Percentiles rank a stretch among this genome's conserved stretches.
phyloP scores from a whole-genome alignment of 2,329 filamentous ascomycete species.

The Onygena corvina region DNA sequence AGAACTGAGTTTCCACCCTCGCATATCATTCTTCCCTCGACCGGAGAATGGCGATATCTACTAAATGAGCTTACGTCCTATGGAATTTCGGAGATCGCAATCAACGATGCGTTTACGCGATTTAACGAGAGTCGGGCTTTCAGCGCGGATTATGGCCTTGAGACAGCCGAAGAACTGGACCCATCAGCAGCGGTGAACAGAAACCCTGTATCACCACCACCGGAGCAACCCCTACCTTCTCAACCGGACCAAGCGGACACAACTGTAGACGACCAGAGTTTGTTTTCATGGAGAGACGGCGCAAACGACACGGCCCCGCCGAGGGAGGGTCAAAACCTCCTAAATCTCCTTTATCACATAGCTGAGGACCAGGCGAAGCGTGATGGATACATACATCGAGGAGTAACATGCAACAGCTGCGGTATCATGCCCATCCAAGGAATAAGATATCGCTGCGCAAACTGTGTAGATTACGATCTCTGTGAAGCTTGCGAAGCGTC shows the following conservation, averaged over 20 bases:
- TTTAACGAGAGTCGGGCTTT: constrained; percentile 32
- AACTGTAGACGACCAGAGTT: constrained; percentile 32
- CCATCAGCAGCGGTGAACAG: constrained; percentile 25
- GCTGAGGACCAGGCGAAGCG: constrained; percentile 83
- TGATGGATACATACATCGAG: constrained; percentile 82
- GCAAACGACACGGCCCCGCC: constrained; percentile 32
- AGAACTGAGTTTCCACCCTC: constrained; percentile 30
- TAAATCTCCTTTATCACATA: constrained; percentile 77
- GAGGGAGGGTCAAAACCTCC: constrained; percentile 60
- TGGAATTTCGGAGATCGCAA: constrained; percentile 27
- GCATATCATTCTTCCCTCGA: constrained; percentile 26
- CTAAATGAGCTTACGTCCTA: constrained; percentile 29
- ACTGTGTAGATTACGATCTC: constrained; percentile 90
- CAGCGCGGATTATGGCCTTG: no score
- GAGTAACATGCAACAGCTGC: constrained; percentile 84
- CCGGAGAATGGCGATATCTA: constrained; percentile 28
- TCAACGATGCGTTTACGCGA: constrained; percentile 27
- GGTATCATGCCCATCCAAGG: constrained; percentile 80
- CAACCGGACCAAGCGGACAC: constrained; percentile 28
- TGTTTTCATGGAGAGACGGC: constrained; percentile 35
- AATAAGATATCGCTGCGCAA: constrained; percentile 84
- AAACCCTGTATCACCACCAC: constrained; percentile 12
- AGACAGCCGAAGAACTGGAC: constrained; percentile 30
- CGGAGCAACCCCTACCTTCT: constrained; percentile 17
- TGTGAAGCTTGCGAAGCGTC: constrained; percentile 78